A percentile compares a stretch with the other conserved stretches of the same genome.
Evolutionary conservation across 1,284 basidiomycete genomes (phyloP).

Genomic region (Cryptococcus hybrid): DNA sequence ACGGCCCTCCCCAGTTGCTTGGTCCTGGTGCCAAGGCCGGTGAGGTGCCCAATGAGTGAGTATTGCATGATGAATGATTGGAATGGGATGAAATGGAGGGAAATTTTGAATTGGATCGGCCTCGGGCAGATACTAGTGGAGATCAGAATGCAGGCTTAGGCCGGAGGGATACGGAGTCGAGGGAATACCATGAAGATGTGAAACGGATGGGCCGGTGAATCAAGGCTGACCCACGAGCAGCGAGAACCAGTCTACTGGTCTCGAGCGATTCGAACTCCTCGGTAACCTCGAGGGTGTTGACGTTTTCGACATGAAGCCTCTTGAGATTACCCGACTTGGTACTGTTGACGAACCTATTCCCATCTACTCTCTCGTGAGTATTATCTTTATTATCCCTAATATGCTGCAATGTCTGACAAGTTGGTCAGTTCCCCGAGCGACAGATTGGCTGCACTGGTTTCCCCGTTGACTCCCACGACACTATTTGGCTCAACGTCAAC

Average conservation of each 20-base stretch:
- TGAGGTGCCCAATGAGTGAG: slow-evolving; percentile 48
- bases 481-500: slow-evolving; percentile 73
- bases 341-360: slow-evolving; percentile 84
- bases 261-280: slow-evolving; percentile 91
- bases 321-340: slow-evolving; percentile 82
- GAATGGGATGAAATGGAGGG: not conserved
- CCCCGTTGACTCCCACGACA: slow-evolving; percentile 88
- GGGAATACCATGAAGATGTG: not conserved
- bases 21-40: slow-evolving; percentile 46
- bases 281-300: slow-evolving; percentile 85
- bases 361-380: slow-evolving; percentile 80
- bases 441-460: slow-evolving; percentile 87
- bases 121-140: not conserved
- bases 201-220: not conserved
- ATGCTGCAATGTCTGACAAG: not conserved
- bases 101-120: not conserved
- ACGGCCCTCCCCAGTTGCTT: slow-evolving; percentile 36
- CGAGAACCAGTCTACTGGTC: slow-evolving; percentile 89
- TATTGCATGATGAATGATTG: not conserved
- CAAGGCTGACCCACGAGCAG: slow-evolving; percentile 18
- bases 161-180: not conserved
- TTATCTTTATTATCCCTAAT: not conserved
- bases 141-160: not conserved
- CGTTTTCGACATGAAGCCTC: slow-evolving; percentile 85
- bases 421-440: slow-evolving; percentile 66